A percentile compares a stretch with the other conserved stretches of the same genome.
Evolutionary conservation across 306 rosid genomes (phyloP).

Genomic region (Casuarina glauca): DNA sequence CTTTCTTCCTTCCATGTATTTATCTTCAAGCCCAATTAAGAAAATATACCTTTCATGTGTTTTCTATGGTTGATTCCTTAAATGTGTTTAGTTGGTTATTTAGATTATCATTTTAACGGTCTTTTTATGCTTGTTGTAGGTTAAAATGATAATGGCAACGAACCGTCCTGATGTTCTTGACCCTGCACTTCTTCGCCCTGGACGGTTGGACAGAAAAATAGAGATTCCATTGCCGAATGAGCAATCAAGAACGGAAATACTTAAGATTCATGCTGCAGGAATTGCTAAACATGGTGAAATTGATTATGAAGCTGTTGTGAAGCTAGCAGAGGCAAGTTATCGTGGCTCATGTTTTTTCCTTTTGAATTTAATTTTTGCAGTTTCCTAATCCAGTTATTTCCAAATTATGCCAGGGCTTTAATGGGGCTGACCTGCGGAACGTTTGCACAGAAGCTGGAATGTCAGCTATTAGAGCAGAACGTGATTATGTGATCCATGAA

Average conservation of each 20-base stretch:
- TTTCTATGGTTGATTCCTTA: too few species aligned
- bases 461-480: conserved; percentile 96
- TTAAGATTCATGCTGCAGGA: conserved; percentile 97
- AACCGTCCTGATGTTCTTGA: conserved; percentile 94
- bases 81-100: too few species aligned
- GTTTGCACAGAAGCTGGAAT: conserved; percentile 99
- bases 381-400: conserved; percentile 20
- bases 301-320: conserved; percentile 96
- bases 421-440: conserved; percentile 95
- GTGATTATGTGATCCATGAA: conserved; percentile 93
- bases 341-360: conserved; percentile 12
- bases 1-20: too few species aligned
- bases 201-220: conserved; percentile 89
- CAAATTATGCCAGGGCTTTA: conserved; percentile 65
- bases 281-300: conserved; percentile 97
- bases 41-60: too few species aligned
- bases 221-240: conserved; percentile 98
- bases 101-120: not conserved
- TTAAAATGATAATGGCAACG: conserved; percentile 98
- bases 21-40: not conserved
- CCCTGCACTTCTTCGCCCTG: conserved; percentile 97
- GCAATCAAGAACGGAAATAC: conserved; percentile 93
- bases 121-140: conserved; percentile 45
- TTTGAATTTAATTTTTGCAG: conserved; percentile 5
- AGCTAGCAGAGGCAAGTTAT: conserved; percentile 84